Evolutionary conservation across 768 basidiomycete species (phyloP).

Genomic region (Tylopilus sp.): DNA sequence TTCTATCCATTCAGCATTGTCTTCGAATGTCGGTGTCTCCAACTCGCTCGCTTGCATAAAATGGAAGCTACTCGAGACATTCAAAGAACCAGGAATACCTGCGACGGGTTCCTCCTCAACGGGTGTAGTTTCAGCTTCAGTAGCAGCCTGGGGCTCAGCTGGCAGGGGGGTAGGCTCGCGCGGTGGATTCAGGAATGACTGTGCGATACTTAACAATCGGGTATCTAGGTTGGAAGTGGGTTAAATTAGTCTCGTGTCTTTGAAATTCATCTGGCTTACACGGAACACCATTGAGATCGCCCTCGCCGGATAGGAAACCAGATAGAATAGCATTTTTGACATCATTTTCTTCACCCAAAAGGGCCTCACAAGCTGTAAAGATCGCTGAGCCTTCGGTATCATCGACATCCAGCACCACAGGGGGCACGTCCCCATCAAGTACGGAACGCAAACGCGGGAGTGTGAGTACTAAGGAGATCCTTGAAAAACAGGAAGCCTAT

Average conservation of each 20-base stretch:
- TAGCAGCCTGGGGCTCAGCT: conserved; percentile 25
- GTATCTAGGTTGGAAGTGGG: conserved; percentile 42
- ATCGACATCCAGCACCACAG: conserved; percentile 41
- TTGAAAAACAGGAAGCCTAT: conserved; percentile 44
- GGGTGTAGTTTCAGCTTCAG: conserved; percentile 29
- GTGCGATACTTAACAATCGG: conserved; percentile 55
- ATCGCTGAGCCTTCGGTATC: conserved; percentile 55
- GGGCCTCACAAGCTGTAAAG: conserved; percentile 46
- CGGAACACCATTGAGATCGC: conserved; percentile 57
- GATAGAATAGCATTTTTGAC: conserved; percentile 48
- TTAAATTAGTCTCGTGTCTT: conserved; percentile 6
- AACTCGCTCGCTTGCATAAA: conserved; percentile 84
- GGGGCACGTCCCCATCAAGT: conserved; percentile 44
- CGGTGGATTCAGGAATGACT: conserved; percentile 50
- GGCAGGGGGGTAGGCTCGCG: conserved; percentile 33
- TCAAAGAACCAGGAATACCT: conserved; percentile 38
- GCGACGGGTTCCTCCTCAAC: conserved; percentile 33
- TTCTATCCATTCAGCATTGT: conserved; percentile 56
- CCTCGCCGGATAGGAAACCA: conserved; percentile 54
- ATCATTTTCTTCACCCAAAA: conserved; percentile 55
- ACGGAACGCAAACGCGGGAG: conserved; percentile 57
- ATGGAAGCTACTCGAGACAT: conserved; percentile 57
- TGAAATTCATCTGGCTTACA: conserved; percentile 44
- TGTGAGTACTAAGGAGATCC: conserved; percentile 49
- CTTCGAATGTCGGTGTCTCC: conserved; percentile 51